Evolutionary conservation across 345 rosid genomes (phyloP).

Genomic region (Gossypium thurberi): DNA sequence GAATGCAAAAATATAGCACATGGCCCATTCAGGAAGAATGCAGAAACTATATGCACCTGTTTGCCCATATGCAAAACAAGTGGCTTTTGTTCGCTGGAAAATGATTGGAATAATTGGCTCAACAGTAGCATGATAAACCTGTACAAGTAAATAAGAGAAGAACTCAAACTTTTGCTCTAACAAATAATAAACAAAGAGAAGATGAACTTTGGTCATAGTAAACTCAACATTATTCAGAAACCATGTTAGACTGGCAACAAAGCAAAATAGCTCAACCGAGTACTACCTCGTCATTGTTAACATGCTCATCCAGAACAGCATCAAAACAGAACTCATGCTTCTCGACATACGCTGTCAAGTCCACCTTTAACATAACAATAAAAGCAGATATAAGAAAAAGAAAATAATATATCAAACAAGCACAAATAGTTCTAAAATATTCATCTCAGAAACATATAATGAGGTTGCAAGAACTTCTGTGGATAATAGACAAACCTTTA

Average conservation of each 20-base stretch:
- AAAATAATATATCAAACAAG: neutral
- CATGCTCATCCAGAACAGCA: conserved; percentile 85
- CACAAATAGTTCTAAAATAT: neutral
- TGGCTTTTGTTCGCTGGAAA: conserved; percentile 91
- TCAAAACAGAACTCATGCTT: conserved; percentile 98
- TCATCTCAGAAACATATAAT: neutral
- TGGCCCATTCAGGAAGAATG: neutral
- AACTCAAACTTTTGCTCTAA: conserved; percentile 13
- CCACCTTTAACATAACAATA: conserved; percentile 68
- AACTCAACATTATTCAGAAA: neutral
- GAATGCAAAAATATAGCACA: neutral
- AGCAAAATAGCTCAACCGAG: neutral
- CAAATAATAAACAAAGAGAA: conserved; percentile 1
- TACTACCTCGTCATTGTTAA: conserved; percentile 80
- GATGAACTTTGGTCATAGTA: neutral
- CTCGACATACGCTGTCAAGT: conserved; percentile 93
- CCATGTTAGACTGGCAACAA: neutral
- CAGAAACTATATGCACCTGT: conserved; percentile 53
- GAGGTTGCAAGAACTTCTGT: neutral
- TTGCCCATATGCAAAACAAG: conserved; percentile 99
- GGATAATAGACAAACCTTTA: conserved; percentile 59
- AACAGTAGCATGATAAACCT: conserved; percentile 84
- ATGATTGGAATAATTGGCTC: conserved; percentile 91
- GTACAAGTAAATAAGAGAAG: conserved; percentile 18
- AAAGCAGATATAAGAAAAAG: conserved; percentile 3